phyloP scores from a whole-genome alignment of 306 rosid species.

The Spatholobus suberectus region DNA sequence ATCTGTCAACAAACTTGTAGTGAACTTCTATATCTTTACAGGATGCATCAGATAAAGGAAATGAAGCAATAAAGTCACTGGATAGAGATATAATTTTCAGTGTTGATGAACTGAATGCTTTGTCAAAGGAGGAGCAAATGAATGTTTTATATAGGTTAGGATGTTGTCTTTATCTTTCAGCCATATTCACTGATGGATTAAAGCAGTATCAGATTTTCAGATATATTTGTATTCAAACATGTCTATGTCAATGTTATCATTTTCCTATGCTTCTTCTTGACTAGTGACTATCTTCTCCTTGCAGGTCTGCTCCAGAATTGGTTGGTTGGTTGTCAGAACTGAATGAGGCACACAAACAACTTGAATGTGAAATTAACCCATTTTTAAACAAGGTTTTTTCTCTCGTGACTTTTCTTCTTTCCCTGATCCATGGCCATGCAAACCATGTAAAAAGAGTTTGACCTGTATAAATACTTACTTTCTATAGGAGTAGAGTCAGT shows the following conservation, averaged over 20 bases:
- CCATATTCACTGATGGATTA: not conserved
- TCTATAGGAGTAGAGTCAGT: constrained; percentile 9
- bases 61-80: constrained; percentile 33
- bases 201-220: not conserved
- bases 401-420: not conserved
- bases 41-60: constrained; percentile 67
- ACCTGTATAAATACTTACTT: not conserved
- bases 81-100: constrained; percentile 49
- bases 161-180: constrained; percentile 2
- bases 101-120: constrained; percentile 71
- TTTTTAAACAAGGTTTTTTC: constrained; percentile 69
- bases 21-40: constrained; percentile 44
- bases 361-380: constrained; percentile 73
- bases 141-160: constrained; percentile 62
- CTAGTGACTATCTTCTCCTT: constrained; percentile 35
- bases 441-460: constrained; percentile 21
- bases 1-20: constrained; percentile 26
- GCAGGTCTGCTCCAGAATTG: constrained; percentile 89
- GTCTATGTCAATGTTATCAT: not conserved
- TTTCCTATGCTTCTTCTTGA: constrained; percentile 22
- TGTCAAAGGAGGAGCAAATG: constrained; percentile 84
- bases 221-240: not conserved
- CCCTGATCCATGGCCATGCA: not conserved
- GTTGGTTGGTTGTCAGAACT: constrained; percentile 82
- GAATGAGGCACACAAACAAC: constrained; percentile 69